A percentile compares a stretch with the other conserved stretches of the same genome.
phyloP scores from a whole-genome alignment of 345 rosid genomes.

The Populus deltoides region DNA sequence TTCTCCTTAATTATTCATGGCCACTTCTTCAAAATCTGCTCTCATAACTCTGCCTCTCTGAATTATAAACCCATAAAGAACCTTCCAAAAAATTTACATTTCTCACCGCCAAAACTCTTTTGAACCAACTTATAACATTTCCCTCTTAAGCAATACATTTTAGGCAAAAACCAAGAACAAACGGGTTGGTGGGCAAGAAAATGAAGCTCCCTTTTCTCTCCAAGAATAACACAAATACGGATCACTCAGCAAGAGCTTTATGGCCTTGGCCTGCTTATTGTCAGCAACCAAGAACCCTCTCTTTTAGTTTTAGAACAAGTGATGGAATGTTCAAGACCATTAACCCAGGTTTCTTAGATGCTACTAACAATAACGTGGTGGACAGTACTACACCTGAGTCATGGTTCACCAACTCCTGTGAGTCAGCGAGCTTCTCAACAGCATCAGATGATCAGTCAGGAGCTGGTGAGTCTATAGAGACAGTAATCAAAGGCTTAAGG shows the following conservation, averaged over 20 bases:
- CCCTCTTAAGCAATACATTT: not conserved
- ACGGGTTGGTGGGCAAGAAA: slow-evolving; percentile 30
- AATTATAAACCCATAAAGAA: slow-evolving; percentile 11
- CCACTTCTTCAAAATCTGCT: slow-evolving; percentile 34
- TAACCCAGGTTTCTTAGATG: slow-evolving; percentile 38
- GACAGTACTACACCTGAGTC: slow-evolving; percentile 1
- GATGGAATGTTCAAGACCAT: slow-evolving; percentile 34
- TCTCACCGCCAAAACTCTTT: slow-evolving; percentile 5
- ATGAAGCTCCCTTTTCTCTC: slow-evolving; percentile 66
- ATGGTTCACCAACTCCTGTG: slow-evolving; percentile 31
- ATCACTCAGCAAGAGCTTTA: slow-evolving; percentile 21
- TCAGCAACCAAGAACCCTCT: slow-evolving; percentile 68
- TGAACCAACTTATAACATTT: not conserved
- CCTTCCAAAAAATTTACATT: not conserved
- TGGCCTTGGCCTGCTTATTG: slow-evolving; percentile 90
- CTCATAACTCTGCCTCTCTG: slow-evolving; percentile 3
- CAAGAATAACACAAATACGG: slow-evolving; percentile 16
- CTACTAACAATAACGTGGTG: not conserved
- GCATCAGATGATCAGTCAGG: slow-evolving; percentile 35
- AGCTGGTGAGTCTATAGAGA: slow-evolving; percentile 21
- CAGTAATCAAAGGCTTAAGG: slow-evolving; percentile 22
- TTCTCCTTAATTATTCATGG: not conserved
- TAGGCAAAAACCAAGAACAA: not conserved
- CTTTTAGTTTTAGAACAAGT: slow-evolving; percentile 39
- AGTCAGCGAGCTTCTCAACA: slow-evolving; percentile 44